A percentile compares a stretch with the other conserved stretches of the same genome.
These are phyloP conservation scores for Phytopythium kandeliae DNA, from an alignment of 352 stramenopile genomes.

Conservation along the genomic window DNA sequence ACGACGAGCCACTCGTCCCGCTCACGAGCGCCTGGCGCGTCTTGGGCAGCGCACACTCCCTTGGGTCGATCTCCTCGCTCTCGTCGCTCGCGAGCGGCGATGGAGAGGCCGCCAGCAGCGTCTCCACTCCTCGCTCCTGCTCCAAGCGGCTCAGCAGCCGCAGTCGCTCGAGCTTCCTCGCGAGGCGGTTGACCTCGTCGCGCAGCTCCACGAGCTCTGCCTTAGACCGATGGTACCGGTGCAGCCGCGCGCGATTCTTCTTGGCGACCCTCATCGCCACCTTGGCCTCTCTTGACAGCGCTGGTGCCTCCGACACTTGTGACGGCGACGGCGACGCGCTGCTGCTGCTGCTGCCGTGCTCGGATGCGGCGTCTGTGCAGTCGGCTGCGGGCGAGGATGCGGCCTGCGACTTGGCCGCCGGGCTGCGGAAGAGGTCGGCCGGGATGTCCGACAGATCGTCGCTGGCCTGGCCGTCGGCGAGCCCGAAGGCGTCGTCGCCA, in stretches of 20 bases:
- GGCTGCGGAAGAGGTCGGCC: background rate
- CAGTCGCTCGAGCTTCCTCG: background rate
- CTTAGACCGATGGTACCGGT: conserved; percentile 7
- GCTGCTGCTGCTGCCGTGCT: background rate
- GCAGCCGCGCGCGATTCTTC: conserved; percentile 8
- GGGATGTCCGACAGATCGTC: conserved; percentile 1
- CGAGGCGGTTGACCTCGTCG: background rate
- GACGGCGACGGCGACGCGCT: background rate
- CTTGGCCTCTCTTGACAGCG: background rate
- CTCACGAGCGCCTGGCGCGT: too few relatives aligned
- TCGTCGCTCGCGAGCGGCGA: conserved; percentile 1
- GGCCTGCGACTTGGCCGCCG: background rate
- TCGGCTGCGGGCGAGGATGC: background rate
- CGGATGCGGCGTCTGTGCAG: conserved; percentile 1
- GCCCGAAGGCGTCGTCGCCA: background rate
- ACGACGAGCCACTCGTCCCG: background rate
- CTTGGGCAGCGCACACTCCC: background rate
- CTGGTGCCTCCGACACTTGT: background rate
- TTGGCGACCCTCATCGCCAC: background rate
- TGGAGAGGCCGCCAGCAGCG: background rate
- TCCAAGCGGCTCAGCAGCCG: background rate
- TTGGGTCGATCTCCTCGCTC: background rate
- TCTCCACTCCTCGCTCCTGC: background rate
- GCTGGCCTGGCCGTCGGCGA: background rate
- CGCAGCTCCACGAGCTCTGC: conserved; percentile 1